Conservation (phyloP, 2,329 filamentous ascomycete species). For the Fulvia fulva region DNA sequence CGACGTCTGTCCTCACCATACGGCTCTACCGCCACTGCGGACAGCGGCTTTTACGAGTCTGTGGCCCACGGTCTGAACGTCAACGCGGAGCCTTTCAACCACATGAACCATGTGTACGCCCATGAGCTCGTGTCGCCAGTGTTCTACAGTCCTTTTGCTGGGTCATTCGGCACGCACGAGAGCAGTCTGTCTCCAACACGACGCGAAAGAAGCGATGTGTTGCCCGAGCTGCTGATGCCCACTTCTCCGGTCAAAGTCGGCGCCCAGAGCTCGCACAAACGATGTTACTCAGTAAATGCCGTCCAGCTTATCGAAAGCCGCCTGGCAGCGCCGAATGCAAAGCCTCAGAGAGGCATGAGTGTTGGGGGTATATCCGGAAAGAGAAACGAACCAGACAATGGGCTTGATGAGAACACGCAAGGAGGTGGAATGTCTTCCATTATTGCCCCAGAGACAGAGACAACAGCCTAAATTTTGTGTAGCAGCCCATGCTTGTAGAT, state of each 20-base stretch:
- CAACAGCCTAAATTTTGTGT: background rate
- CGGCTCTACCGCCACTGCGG: slow-evolving; percentile 23
- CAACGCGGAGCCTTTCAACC: slow-evolving; percentile 8
- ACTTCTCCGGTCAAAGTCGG: slow-evolving; percentile 14
- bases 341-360: slow-evolving; percentile 19
- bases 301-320: slow-evolving; percentile 23
- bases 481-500: background rate
- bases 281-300: slow-evolving; percentile 29
- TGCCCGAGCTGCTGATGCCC: slow-evolving; percentile 15
- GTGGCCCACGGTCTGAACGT: slow-evolving; percentile 6
- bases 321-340: slow-evolving; percentile 8
- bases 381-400: slow-evolving; percentile 3
- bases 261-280: slow-evolving; percentile 18
- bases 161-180: background rate
- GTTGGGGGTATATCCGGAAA: slow-evolving; percentile 16
- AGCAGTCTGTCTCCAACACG: slow-evolving; percentile 10
- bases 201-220: slow-evolving; percentile 11
- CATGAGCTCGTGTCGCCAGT: slow-evolving; percentile 22
- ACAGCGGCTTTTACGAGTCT: slow-evolving; percentile 30
- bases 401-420: slow-evolving; percentile 8
- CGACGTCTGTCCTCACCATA: slow-evolving; percentile 20
- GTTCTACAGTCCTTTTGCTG: background rate
- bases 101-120: slow-evolving; percentile 23
- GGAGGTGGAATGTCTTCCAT: background rate
- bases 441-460: background rate